Conservation (phyloP, 2,329 filamentous ascomycete species). For the Ilyonectria mors-panacis region DNA sequence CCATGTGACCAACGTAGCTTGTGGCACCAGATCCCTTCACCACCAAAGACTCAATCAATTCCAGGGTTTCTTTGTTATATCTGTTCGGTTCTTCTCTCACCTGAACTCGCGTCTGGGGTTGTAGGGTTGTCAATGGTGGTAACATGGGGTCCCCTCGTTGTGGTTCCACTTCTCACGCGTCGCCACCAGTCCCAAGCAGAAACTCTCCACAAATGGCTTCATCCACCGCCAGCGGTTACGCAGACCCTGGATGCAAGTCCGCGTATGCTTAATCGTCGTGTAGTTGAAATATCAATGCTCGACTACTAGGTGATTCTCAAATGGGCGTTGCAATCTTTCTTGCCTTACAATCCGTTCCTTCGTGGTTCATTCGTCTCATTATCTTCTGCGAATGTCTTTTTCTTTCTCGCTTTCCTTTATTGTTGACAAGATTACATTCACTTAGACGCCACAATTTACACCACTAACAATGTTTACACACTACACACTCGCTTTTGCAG, state of each 20-base stretch:
- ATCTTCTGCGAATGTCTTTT: not conserved
- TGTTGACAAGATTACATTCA: not conserved
- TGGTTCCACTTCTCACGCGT: conserved; percentile 1
- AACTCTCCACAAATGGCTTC: conserved; percentile 24
- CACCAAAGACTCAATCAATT: not conserved
- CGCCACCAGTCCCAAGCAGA: not conserved
- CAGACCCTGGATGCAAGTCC: conserved; percentile 11
- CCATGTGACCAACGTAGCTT: no score
- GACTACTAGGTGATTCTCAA: no score
- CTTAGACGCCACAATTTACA: not conserved
- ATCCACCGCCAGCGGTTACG: conserved; percentile 9
- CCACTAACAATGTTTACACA: conserved; percentile 8
- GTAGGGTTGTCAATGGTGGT: not conserved
- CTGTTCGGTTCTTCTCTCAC: not conserved
- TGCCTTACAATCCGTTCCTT: not conserved
- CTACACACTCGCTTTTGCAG: conserved; percentile 5
- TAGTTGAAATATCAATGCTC: not conserved
- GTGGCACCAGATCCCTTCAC: no score
- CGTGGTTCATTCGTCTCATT: not conserved
- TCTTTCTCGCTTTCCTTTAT: not conserved
- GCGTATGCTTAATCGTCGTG: not conserved
- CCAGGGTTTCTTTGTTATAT: not conserved
- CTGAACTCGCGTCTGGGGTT: conserved; percentile 11
- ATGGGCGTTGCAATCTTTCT: not conserved
- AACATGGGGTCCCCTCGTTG: conserved; percentile 15